Evolutionary conservation across 805 yeast genomes (phyloP).

Genomic region (Candida ponderosae): DNA sequence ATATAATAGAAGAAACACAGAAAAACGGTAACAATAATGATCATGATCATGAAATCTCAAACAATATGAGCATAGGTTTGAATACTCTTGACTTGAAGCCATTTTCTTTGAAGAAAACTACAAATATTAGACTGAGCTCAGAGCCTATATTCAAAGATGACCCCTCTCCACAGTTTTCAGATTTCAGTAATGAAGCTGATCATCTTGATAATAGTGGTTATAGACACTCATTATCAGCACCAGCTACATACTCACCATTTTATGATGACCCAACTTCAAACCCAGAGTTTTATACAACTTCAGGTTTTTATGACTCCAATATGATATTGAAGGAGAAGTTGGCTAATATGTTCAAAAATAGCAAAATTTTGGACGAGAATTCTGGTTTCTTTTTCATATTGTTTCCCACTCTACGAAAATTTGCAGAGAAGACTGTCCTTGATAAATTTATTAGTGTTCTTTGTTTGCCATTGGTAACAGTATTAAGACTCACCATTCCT

Average conservation of each 20-base stretch:
- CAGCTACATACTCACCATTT: neutral
- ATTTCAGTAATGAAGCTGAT: neutral
- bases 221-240: slow-evolving; percentile 1
- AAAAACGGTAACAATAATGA: too few species aligned
- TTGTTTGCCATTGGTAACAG: slow-evolving; percentile 26
- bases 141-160: slow-evolving; percentile 6
- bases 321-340: slow-evolving; percentile 1
- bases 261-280: slow-evolving; percentile 4
- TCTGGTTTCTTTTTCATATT: slow-evolving; percentile 4
- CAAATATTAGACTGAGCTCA: slow-evolving; percentile 10
- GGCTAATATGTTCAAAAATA: neutral
- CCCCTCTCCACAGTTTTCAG: too few species aligned
- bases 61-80: too few species aligned
- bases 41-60: too few species aligned
- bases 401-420: slow-evolving; percentile 25
- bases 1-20: slow-evolving; percentile 1
- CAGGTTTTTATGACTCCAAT: slow-evolving; percentile 8
- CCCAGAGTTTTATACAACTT: too few species aligned
- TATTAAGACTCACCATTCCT: slow-evolving; percentile 29
- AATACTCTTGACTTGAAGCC: too few species aligned
- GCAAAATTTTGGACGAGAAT: neutral
- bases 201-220: too few species aligned
- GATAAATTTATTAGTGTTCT: slow-evolving; percentile 22
- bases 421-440: slow-evolving; percentile 15
- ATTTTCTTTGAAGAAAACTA: too few species aligned